Evolutionary conservation across 2,329 filamentous ascomycete genomes (phyloP).

Genomic region (Dactylellina leptospora): DNA sequence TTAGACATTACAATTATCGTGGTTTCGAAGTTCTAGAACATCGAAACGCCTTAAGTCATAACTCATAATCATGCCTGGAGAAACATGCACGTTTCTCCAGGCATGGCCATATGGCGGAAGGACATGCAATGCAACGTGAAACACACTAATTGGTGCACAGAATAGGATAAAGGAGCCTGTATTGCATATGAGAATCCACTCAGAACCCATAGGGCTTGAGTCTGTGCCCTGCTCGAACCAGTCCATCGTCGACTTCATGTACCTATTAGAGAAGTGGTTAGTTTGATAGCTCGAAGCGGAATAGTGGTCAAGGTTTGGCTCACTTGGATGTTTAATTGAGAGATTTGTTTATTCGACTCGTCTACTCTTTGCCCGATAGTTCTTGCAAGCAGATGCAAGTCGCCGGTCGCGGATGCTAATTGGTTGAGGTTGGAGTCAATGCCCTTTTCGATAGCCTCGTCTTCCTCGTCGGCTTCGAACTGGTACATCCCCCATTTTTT

Average conservation of each 20-base stretch:
- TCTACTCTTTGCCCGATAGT: conserved; percentile 80
- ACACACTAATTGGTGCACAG: too few relatives aligned
- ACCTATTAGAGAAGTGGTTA: background rate
- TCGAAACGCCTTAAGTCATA: too few relatives aligned
- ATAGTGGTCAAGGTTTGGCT: conserved; percentile 38
- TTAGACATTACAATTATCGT: too few relatives aligned
- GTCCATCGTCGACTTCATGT: background rate
- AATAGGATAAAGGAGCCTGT: too few relatives aligned
- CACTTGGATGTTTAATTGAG: conserved; percentile 80
- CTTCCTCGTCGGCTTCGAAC: conserved; percentile 77
- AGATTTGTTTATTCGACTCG: conserved; percentile 78
- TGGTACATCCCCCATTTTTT: conserved; percentile 77
- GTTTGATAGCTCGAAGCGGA: conserved; percentile 54
- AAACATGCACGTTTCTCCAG: too few relatives aligned
- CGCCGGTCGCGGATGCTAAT: conserved; percentile 70
- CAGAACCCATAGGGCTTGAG: conserved; percentile 2
- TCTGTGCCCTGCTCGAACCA: background rate
- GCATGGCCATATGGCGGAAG: background rate
- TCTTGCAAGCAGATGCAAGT: conserved; percentile 77
- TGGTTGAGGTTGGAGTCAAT: conserved; percentile 73
- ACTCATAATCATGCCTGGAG: too few relatives aligned
- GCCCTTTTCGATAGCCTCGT: conserved; percentile 75
- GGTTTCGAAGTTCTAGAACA: too few relatives aligned
- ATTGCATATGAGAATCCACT: too few relatives aligned
- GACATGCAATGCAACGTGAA: background rate